These are phyloP conservation scores for Malassezia sympodialis DNA, from an alignment of 1,284 basidiomycete genomes.

Conservation along the genomic window DNA sequence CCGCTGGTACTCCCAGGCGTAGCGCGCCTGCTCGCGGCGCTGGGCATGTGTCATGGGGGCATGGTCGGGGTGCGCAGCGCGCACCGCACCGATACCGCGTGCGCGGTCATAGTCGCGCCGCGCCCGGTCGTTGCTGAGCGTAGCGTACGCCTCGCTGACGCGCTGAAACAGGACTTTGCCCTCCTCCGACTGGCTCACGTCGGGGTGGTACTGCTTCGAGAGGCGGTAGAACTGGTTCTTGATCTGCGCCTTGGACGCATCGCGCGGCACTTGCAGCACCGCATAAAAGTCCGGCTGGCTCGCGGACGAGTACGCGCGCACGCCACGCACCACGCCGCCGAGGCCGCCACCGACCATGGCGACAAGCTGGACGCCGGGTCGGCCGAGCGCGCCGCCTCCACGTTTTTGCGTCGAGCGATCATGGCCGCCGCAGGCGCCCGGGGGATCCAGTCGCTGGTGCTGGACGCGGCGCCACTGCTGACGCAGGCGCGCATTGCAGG, in stretches of 20 bases:
- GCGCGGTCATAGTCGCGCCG: slow-evolving; percentile 15
- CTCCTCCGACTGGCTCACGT: slow-evolving; percentile 37
- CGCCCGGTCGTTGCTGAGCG: slow-evolving; percentile 22
- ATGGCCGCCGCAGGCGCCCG: background rate
- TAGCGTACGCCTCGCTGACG: slow-evolving; percentile 42
- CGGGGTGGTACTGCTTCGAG: slow-evolving; percentile 43
- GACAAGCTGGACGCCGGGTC: background rate
- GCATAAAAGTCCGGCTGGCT: slow-evolving; percentile 23
- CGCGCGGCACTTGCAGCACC: slow-evolving; percentile 23
- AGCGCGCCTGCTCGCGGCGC: slow-evolving; percentile 10
- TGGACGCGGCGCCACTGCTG: slow-evolving; percentile 44
- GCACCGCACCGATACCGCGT: background rate
- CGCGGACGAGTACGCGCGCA: background rate
- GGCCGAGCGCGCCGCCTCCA: slow-evolving; percentile 9
- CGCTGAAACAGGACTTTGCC: slow-evolving; percentile 42
- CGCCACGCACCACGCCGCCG: background rate
- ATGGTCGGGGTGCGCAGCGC: slow-evolving; percentile 2
- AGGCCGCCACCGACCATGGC: background rate
- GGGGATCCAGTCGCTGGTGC: slow-evolving; percentile 37
- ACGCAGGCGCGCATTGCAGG: slow-evolving; percentile 35
- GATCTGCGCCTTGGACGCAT: slow-evolving; percentile 40
- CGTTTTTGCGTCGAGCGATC: slow-evolving; percentile 2
- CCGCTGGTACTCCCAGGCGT: slow-evolving; percentile 44
- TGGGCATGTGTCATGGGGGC: slow-evolving; percentile 2
- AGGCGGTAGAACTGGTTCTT: slow-evolving; percentile 47